Evolutionary conservation across 163 green algal species (phyloP).

Genomic region (Coccomyxa subellipsoidea): DNA sequence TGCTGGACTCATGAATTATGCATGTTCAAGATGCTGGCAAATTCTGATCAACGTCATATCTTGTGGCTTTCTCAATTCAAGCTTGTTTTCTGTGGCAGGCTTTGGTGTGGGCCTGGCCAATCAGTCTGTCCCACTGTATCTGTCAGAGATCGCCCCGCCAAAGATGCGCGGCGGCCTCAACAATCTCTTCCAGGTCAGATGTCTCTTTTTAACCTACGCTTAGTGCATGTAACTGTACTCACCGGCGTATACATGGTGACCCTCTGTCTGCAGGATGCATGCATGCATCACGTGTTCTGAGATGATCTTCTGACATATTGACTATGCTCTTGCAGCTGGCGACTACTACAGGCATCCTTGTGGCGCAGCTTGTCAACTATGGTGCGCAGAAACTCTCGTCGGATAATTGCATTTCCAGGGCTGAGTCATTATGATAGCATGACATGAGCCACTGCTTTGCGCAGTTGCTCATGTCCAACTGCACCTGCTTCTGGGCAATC

Average conservation of each 20-base stretch:
- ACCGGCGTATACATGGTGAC: no score
- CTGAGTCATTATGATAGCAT: no score
- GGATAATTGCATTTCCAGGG: no score
- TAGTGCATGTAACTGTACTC: no score
- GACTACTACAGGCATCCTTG: conserved; percentile 43
- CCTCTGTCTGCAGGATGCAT: background rate
- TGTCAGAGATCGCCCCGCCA: conserved; percentile 34
- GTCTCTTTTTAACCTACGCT: conserved; percentile 16
- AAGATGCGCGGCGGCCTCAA: conserved; percentile 46
- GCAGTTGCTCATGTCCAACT: no score
- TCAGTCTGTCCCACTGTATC: conserved; percentile 29
- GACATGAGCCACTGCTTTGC: no score
- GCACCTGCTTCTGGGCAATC: no score
- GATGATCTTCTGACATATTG: background rate
- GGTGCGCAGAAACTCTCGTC: conserved; percentile 27
- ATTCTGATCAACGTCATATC: background rate
- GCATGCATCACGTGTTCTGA: background rate
- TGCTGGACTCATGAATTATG: no score
- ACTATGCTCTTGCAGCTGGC: background rate
- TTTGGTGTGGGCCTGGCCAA: conserved; percentile 62
- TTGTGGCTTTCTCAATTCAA: background rate
- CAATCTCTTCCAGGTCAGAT: conserved; percentile 52
- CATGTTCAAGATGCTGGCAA: no score
- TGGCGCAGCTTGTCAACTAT: conserved; percentile 52
- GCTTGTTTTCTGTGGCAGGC: background rate